phyloP scores from a whole-genome alignment of 345 rosid species.

The Fremontodendron californicum region DNA sequence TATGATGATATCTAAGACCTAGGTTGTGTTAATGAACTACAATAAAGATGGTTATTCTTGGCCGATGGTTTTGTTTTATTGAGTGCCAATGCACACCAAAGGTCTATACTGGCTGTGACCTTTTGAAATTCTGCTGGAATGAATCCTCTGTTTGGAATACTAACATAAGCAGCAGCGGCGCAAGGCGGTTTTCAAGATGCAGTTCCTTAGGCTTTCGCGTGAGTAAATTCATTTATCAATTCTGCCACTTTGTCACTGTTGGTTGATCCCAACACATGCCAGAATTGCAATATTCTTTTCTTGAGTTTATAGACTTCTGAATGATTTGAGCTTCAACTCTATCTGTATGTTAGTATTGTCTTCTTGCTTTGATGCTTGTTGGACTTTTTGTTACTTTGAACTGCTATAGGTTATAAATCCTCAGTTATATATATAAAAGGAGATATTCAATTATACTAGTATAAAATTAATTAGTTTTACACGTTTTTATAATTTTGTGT shows the following conservation, averaged over 20 bases:
- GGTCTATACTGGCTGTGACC: background rate
- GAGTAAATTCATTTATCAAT: background rate
- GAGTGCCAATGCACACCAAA: constrained; percentile 8
- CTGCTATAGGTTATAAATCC: background rate
- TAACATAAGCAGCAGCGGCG: constrained; percentile 5
- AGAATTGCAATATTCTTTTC: background rate
- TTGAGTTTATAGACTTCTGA: background rate
- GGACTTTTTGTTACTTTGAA: background rate
- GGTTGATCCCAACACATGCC: background rate
- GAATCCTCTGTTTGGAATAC: background rate
- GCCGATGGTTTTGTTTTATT: background rate
- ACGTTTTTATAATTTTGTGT: too few relatives aligned
- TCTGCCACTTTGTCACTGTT: background rate
- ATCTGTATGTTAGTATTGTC: background rate
- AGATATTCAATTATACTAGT: too few relatives aligned
- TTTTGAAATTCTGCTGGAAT: background rate
- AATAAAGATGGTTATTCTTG: background rate
- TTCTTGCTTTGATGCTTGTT: background rate
- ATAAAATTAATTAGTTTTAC: too few relatives aligned
- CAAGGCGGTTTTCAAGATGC: constrained; percentile 11
- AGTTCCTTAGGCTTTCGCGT: background rate
- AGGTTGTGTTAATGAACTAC: background rate
- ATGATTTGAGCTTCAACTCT: background rate
- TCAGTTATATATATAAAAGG: background rate
- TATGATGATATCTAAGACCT: background rate